Evolutionary conservation across 2,329 filamentous ascomycete genomes (phyloP).

Genomic region (Hirsutella thompsonii): DNA sequence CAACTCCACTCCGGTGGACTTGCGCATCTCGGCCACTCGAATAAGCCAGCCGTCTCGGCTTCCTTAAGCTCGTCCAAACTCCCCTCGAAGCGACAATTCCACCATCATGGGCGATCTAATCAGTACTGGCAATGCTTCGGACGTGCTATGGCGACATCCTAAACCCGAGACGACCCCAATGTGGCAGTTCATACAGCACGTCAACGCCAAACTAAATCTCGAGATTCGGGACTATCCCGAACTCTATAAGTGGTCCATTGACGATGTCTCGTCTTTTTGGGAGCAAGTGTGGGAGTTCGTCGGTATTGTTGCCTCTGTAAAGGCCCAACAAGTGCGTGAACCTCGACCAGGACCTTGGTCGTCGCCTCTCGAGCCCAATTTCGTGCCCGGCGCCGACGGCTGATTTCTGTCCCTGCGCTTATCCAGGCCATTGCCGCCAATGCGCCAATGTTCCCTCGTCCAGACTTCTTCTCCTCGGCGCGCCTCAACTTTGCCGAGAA

Average conservation of each 20-base stretch:
- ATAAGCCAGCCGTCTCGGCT: neutral
- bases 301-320: conserved; percentile 55
- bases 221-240: conserved; percentile 53
- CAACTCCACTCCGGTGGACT: too few species aligned
- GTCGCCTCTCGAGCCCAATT: neutral
- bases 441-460: conserved; percentile 71
- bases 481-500: conserved; percentile 92
- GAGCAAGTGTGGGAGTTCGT: conserved; percentile 73
- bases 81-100: neutral
- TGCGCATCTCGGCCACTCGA: neutral
- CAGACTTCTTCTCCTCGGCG: conserved; percentile 69
- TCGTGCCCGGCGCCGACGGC: neutral
- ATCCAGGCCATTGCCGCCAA: conserved; percentile 55
- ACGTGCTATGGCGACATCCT: conserved; percentile 60
- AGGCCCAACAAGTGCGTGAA: conserved; percentile 42
- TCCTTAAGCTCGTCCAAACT: neutral
- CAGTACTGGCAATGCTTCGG: conserved; percentile 6
- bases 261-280: conserved; percentile 69
- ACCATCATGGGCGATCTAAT: conserved; percentile 7
- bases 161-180: conserved; percentile 56
- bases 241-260: conserved; percentile 78
- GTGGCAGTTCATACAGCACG: conserved; percentile 54
- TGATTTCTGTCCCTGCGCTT: neutral
- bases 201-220: conserved; percentile 56
- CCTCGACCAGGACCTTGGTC: neutral